Conservation (phyloP, 2,329 filamentous ascomycete genomes). For the Sodiomyces alkalinus region DNA sequence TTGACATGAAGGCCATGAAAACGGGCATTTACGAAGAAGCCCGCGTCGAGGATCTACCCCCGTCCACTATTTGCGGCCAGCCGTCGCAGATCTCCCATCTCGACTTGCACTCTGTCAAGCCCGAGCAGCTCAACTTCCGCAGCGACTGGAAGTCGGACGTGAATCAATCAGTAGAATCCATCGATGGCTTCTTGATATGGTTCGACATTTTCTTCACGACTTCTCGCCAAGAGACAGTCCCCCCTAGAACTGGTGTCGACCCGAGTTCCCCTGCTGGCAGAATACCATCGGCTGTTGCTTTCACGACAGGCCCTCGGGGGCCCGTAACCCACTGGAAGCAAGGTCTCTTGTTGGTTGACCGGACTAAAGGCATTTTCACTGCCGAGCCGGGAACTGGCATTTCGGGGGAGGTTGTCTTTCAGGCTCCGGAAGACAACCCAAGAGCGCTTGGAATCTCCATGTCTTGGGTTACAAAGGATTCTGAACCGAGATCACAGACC, state of each 20-base stretch:
- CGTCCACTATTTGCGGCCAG: conserved; percentile 40
- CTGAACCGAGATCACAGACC: conserved; percentile 26
- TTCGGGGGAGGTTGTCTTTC: conserved; percentile 53
- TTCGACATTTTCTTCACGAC: conserved; percentile 87
- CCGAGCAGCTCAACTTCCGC: conserved; percentile 62
- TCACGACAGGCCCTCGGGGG: conserved; percentile 70
- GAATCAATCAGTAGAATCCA: conserved; percentile 42
- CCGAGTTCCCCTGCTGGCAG: neutral
- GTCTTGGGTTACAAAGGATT: conserved; percentile 38
- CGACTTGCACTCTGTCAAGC: conserved; percentile 57
- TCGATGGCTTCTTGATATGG: conserved; percentile 88
- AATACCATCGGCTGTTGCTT: conserved; percentile 38
- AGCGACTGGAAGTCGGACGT: conserved; percentile 50
- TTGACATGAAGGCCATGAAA: conserved; percentile 87
- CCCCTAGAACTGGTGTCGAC: conserved; percentile 22
- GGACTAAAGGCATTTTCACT: neutral
- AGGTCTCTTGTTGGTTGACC: conserved; percentile 46
- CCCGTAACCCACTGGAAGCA: conserved; percentile 86
- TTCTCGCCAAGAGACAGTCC: conserved; percentile 34
- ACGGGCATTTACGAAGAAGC: conserved; percentile 67
- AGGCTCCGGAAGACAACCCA: conserved; percentile 53
- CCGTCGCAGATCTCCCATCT: conserved; percentile 57
- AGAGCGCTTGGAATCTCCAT: conserved; percentile 51
- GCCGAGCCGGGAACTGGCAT: conserved; percentile 42
- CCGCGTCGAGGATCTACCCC: conserved; percentile 58